Evolutionary conservation across 2,329 filamentous ascomycete genomes (phyloP), one percentile per base, ranked within the genome.

Genomic region (Arthrobotrys conoides): DNA sequence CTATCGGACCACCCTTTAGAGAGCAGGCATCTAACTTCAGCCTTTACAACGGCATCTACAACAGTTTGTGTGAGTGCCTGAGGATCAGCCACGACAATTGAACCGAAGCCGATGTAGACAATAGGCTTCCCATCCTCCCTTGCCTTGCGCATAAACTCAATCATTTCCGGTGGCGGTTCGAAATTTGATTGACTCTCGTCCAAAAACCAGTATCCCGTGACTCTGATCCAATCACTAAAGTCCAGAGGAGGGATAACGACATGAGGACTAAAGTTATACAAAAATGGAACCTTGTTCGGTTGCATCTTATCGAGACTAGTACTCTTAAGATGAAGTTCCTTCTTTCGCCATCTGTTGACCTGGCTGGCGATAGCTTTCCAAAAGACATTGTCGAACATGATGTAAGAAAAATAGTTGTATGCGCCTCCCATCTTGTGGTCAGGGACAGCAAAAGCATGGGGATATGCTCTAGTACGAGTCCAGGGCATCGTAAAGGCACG

Each of bases 401-500:
- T 91, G 82, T 99, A 99, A 0, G 94, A 96, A 83, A 97, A 91
- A 83, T 94, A 94, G 83, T 99, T 99, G 86, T 97, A 98, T 0
- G 91, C 91, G 24, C 96, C 96, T 69, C 96, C 96, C 90, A 97
- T 93, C 85, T 97, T 97, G 84, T 93, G 91, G 80, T 96, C 93
- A 0, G 94, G 92, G 79, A 96, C 94, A 27, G 95, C 92, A 84
- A 99, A 99, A 0, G 96, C 96, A 84, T 99, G 96, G 1, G 96
- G 96, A 82, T 99, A 99, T 0, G 95, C 94, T 67, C 96, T 89
- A 16, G 96, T 99, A 61, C 94, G 90, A 0, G 96, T 97, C 96
- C 96, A 99, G 0, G 96, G 96, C 96, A 99, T 99, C 18, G 94
- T 97, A 83, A 99, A 99, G 0, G 94, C 95, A 71, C 96, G 90